Base-by-base conservation (phyloP, 2,329 filamentous ascomycete genomes). In the Westerdykella ornata region DNA sequence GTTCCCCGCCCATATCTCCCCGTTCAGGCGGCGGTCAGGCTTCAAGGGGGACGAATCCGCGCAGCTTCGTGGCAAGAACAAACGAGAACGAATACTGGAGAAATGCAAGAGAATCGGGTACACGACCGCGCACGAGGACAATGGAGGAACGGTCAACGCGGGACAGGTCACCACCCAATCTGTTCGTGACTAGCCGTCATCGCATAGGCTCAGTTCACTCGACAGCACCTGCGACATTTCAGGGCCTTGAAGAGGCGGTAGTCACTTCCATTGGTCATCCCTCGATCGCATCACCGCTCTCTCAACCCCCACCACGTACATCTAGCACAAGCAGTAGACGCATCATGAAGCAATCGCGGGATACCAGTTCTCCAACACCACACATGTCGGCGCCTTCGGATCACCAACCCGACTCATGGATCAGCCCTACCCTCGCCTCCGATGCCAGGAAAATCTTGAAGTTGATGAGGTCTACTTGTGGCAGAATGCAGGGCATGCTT, bases 401-500 rank as follows among this genome's bases (percentile, higher is more conserved):
- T 44, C 32, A 46, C 28, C 51, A 58, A 33, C 57, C 63, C 13
- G 63, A 66, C 43, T 62, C 62, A 32, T 65, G 61, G 57, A 47
- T 61, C 28, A 46, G 60, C 58, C 53, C 69, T 42, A 52, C 68
- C 37, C 74, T 76, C 28, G 81, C 80, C 3, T 74, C 77, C 15
- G 82, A 88, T 63, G 80, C 83, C 30, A 82, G 82, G 52, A 84
- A 80, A 57, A 75, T 90, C 18, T 69, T 88, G 40, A 73, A 80
- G 53, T 68, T 92, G 45, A 90, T 92, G 85, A 85, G 82, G 62
- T 81, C 76, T 17, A 70, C 88, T 5, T 84, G 82, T 56, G 86
- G 87, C 19, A 77, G 81, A 50, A 92, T 90, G 85, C 81, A 81
- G 54, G 86, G 86, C 42, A 80, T 83, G 51, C 73, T 88, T 20